Percentiles rank a stretch among this genome's conserved stretches.
Conservation (phyloP, 257 asterid species). For the Gardenia jasminoides region DNA sequence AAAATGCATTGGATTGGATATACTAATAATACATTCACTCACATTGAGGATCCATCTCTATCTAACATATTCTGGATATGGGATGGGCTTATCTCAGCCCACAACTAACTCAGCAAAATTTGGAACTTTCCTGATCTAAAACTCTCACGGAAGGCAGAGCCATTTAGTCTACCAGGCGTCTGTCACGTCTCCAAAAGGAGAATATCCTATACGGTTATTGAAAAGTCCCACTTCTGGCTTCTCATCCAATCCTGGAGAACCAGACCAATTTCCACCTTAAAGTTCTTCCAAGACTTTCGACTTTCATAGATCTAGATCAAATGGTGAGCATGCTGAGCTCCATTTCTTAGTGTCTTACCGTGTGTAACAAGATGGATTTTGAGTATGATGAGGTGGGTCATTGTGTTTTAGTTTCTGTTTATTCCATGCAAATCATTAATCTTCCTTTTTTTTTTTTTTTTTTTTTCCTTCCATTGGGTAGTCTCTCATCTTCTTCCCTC, state of each 20-base stretch:
- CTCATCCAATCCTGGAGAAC: neutral
- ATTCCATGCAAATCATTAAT: neutral
- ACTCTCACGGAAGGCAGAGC: neutral
- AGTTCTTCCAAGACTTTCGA: neutral
- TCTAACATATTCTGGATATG: slow-evolving; percentile 1
- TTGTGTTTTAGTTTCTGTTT: neutral
- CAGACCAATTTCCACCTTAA: neutral
- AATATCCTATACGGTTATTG: neutral
- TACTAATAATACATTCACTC: too few species aligned
- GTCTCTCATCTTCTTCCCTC: neutral
- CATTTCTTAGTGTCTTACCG: slow-evolving; percentile 16
- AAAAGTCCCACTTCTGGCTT: neutral
- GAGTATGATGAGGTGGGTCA: slow-evolving; percentile 64
- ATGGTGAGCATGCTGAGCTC: slow-evolving; percentile 12
- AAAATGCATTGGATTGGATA: too few species aligned
- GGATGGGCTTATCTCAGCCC: slow-evolving; percentile 30
- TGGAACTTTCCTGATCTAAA: slow-evolving; percentile 19
- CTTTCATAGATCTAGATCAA: neutral
- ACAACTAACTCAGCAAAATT: slow-evolving; percentile 28
- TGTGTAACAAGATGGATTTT: slow-evolving; percentile 49
- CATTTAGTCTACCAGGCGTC: too few species aligned
- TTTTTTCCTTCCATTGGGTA: too few species aligned
- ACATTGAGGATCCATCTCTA: slow-evolving; percentile 5
- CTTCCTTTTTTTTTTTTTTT: neutral
- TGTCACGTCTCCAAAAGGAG: neutral